Conservation (phyloP, 2,329 filamentous ascomycete species). For the Colletotrichum sublineola region DNA sequence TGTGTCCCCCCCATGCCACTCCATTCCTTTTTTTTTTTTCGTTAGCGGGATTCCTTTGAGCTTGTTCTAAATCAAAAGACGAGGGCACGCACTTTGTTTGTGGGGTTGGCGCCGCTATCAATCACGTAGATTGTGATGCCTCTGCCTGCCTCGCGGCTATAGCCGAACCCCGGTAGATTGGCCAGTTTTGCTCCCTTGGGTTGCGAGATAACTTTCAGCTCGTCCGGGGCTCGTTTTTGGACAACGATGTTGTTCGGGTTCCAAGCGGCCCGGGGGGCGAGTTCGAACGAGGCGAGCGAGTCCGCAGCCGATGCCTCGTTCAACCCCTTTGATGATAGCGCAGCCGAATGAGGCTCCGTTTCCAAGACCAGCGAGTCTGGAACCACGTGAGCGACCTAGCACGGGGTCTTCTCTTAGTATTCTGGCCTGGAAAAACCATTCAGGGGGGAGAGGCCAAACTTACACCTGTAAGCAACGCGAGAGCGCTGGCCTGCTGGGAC, state of each 20-base stretch:
- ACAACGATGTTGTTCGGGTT: background rate
- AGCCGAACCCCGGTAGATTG: conserved; percentile 17
- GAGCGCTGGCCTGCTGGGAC: background rate
- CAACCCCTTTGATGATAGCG: background rate
- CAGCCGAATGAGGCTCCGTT: background rate
- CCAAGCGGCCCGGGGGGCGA: background rate
- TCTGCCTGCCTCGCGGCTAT: conserved; percentile 15
- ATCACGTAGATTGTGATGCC: conserved; percentile 30
- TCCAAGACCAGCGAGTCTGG: conserved; percentile 5
- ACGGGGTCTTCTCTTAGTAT: background rate
- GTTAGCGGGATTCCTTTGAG: background rate
- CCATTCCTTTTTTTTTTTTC: conserved; percentile 20
- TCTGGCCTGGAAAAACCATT: background rate
- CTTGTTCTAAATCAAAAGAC: fast-evolving
- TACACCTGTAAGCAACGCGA: conserved; percentile 8
- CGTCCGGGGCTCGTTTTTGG: conserved; percentile 13
- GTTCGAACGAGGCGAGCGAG: background rate
- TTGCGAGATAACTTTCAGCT: conserved; percentile 29
- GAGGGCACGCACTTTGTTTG: background rate
- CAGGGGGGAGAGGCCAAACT: background rate
- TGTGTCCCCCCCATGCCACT: conserved; percentile 1
- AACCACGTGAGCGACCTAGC: conserved; percentile 1
- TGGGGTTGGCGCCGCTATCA: conserved; percentile 8
- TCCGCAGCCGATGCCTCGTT: background rate
- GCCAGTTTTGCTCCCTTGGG: conserved; percentile 10